Base-by-base conservation (phyloP, 257 asterid genomes). In the Gentiana macrophylla region DNA sequence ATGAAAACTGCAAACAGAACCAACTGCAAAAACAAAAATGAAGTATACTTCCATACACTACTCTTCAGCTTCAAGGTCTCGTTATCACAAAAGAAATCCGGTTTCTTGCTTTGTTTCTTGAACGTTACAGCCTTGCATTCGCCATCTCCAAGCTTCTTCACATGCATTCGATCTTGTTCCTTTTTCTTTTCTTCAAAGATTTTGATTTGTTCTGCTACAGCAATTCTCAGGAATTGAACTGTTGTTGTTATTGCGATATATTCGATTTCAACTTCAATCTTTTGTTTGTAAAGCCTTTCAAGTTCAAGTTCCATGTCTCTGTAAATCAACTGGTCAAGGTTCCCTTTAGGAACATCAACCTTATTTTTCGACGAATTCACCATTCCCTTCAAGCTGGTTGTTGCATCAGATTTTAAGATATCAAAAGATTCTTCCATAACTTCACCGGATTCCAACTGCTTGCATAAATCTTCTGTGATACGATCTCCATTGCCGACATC, bases 211-310 rank as follows among this genome's bases (percentile, higher is more conserved):
- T 77, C 77, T 8, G 47, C 72, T 34, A 69, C 72, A 33, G 77
- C 73, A 64, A 60, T 75, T 53, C 68, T 70, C 72, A 77, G 65
- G 43, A 68, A 62, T 34, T 78, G 92, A 51, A 74, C 67, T 8
- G 67, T 68, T 58, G 72, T 60, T 60, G 86, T 71, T 59, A 83
- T 62, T 13, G 67, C 71, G 65, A 90, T 59, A 65, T 59, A 68
- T 76, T 80, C 80, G 37, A 90, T 84, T 66, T 84, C 96, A 8
- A 83, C 80, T 84, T 84, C 96, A 35, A 86, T 70, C 61, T 80
- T 84, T 69, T 69, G 86, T 80, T 51, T 86, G 32, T 75, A 82
- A 62, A 77, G 65, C 49, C 60, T 68, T 65, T 86, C 96, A 15
- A 75, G 74, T 56, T 81, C 93, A 56, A 59, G 48, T 62, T 65